phyloP scores from a whole-genome alignment of 1,139 yeast genomes.

The Yamadazyma friedrichii region DNA sequence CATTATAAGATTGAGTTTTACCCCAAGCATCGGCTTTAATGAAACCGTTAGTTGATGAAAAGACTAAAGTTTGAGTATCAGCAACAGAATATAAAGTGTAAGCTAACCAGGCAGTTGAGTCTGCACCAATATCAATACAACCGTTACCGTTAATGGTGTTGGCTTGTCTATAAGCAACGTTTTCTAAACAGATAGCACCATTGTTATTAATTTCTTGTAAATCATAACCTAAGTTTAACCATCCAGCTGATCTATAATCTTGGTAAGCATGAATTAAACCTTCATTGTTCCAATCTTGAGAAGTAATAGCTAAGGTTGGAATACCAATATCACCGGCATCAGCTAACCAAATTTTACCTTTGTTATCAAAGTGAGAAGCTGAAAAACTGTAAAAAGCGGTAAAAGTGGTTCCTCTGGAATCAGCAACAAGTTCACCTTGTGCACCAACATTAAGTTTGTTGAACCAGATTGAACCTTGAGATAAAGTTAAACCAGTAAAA shows the following conservation, averaged over 20 bases:
- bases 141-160: constrained; percentile 17
- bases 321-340: constrained; percentile 15
- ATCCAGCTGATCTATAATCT: constrained; percentile 12
- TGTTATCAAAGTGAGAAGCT: constrained; percentile 12
- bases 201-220: constrained; percentile 13
- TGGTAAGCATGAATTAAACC: constrained; percentile 14
- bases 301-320: constrained; percentile 13
- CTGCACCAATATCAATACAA: constrained; percentile 17
- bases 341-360: constrained; percentile 14
- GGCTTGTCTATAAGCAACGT: constrained; percentile 15
- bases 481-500: constrained; percentile 16
- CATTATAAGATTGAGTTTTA: constrained; percentile 10
- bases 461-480: constrained; percentile 16
- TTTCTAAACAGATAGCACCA: constrained; percentile 18
- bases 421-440: constrained; percentile 17
- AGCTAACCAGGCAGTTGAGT: constrained; percentile 14
- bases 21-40: constrained; percentile 13
- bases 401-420: constrained; percentile 16
- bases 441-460: constrained; percentile 13
- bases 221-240: constrained; percentile 14
- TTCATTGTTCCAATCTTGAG: constrained; percentile 11
- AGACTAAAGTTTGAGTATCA: constrained; percentile 12
- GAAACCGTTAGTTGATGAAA: constrained; percentile 8
- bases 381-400: constrained; percentile 20
- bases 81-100: constrained; percentile 9